phyloP scores from a whole-genome alignment of 176 grass and related monocot genomes.

The Bromus sterilis region DNA sequence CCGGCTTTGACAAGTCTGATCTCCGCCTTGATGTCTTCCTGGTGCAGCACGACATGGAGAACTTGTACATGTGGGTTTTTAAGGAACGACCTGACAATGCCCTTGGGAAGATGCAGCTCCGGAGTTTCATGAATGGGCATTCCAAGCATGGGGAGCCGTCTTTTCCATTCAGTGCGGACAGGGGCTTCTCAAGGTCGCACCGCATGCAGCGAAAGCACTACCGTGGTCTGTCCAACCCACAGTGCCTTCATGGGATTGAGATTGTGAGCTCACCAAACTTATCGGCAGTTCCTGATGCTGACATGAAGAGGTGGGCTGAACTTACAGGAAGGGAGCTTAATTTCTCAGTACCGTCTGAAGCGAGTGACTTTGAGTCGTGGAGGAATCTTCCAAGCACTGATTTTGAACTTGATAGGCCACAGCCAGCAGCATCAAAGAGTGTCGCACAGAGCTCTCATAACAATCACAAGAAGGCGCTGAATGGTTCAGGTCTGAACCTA shows the following conservation, averaged over 20 bases:
- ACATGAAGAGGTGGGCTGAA: constrained; percentile 56
- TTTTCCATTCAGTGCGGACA: constrained; percentile 49
- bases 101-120: constrained; percentile 63
- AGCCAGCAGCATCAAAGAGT: constrained; percentile 28
- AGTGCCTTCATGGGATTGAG: constrained; percentile 75
- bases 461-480: constrained; percentile 48
- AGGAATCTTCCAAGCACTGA: constrained; percentile 67
- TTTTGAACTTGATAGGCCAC: constrained; percentile 67
- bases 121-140: constrained; percentile 80
- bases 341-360: constrained; percentile 55
- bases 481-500: constrained; percentile 61
- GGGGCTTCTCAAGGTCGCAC: constrained; percentile 54
- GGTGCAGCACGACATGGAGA: constrained; percentile 75
- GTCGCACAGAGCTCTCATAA: constrained; percentile 28
- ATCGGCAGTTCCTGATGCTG: constrained; percentile 33
- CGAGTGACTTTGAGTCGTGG: constrained; percentile 62
- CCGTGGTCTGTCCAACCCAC: constrained; percentile 63
- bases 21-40: constrained; percentile 54
- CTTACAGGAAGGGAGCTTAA: constrained; percentile 62
- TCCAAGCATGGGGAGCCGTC: constrained; percentile 61
- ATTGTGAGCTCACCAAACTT: constrained; percentile 46
- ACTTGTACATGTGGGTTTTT: constrained; percentile 78
- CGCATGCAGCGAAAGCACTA: constrained; percentile 67
- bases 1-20: constrained; percentile 56
- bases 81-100: constrained; percentile 62